Percentiles rank a stretch among this genome's conserved stretches.
These are phyloP conservation scores for Colletotrichum theobromicola DNA, from an alignment of 2,329 filamentous ascomycete species.

Conservation along the genomic window DNA sequence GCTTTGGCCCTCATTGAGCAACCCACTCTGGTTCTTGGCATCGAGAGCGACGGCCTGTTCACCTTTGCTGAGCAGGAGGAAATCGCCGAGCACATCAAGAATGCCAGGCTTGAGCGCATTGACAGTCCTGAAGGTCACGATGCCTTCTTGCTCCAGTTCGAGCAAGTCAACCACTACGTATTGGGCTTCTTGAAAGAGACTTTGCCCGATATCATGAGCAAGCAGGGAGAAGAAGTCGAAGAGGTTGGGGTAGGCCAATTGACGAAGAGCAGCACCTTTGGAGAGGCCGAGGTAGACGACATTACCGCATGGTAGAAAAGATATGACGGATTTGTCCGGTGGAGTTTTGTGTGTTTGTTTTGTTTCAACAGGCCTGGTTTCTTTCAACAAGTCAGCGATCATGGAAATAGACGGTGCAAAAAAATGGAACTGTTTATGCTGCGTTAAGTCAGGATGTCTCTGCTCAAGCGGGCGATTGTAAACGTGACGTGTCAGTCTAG, in stretches of 20 bases:
- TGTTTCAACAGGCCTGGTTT: conserved; percentile 13
- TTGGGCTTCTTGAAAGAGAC: conserved; percentile 82
- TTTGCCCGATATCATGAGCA: conserved; percentile 86
- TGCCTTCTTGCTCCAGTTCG: conserved; percentile 94
- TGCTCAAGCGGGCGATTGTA: neutral
- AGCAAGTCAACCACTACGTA: conserved; percentile 92
- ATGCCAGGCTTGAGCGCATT: conserved; percentile 82
- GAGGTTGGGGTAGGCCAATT: conserved; percentile 63
- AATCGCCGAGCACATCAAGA: conserved; percentile 79
- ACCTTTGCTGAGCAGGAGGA: conserved; percentile 97
- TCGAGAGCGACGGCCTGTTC: conserved; percentile 94
- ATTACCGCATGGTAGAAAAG: conserved; percentile 84
- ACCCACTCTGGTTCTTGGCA: conserved; percentile 88
- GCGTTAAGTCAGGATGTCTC: neutral
- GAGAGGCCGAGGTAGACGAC: conserved; percentile 94
- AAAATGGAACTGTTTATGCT: neutral
- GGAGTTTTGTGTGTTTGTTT: neutral
- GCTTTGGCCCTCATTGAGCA: conserved; percentile 86
- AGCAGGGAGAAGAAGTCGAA: conserved; percentile 52
- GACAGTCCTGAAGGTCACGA: conserved; percentile 96
- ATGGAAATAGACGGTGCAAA: conserved; percentile 1
- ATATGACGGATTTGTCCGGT: neutral
- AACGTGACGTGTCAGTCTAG: neutral
- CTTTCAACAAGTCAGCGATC: conserved; percentile 21
- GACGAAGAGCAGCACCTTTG: conserved; percentile 90